Evolutionary conservation across 176 grass and related monocot genomes (phyloP).

Genomic region (Oryza punctata): DNA sequence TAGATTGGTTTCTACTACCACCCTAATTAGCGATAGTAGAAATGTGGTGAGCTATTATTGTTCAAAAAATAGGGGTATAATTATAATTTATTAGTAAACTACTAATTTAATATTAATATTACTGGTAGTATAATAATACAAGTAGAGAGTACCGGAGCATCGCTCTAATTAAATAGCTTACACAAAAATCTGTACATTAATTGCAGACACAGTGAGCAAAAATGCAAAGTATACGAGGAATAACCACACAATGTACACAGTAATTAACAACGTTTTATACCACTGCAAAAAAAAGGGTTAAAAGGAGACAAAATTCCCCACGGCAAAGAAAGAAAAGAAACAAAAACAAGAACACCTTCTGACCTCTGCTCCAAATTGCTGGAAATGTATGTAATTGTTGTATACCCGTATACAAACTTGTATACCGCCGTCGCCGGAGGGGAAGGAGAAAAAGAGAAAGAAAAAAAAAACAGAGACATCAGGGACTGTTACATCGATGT

Average conservation of each 20-base stretch:
- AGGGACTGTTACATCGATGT: constrained; percentile 61
- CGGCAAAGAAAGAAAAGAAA: constrained; percentile 14
- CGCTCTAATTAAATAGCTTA: constrained; percentile 1
- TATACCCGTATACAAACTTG: constrained; percentile 64
- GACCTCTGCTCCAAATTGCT: constrained; percentile 40
- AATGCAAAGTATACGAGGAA: background rate
- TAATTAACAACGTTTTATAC: constrained; percentile 28
- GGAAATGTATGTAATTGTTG: constrained; percentile 61
- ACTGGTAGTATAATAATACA: too few species aligned
- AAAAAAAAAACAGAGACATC: constrained; percentile 3
- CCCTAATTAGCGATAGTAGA: too few species aligned
- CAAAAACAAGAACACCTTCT: constrained; percentile 23
- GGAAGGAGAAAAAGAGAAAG: background rate
- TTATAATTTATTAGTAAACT: too few species aligned
- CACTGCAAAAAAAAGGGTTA: background rate
- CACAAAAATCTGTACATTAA: background rate
- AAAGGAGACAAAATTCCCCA: background rate
- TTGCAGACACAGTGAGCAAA: background rate
- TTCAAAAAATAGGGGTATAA: too few species aligned
- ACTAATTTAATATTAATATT: too few species aligned
- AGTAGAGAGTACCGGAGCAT: too few species aligned
- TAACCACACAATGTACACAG: constrained; percentile 11
- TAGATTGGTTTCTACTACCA: too few species aligned
- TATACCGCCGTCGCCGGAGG: constrained; percentile 46
- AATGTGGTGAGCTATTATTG: too few species aligned